Conservation (phyloP, 164 flowering plant species). For the Vitis rotundifolia region DNA sequence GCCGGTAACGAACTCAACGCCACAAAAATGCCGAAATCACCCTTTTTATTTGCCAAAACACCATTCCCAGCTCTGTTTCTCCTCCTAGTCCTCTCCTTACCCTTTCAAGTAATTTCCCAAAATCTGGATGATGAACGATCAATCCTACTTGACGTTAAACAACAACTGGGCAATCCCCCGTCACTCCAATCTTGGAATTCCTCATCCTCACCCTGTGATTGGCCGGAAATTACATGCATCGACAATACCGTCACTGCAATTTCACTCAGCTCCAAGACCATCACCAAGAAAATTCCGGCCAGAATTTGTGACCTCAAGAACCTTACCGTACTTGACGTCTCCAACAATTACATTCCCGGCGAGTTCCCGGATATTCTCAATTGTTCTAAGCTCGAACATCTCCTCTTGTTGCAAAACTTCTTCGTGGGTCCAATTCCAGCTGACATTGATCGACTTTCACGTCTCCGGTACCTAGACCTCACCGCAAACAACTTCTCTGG, state of each 20-base stretch:
- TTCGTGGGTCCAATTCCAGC: slow-evolving; percentile 63
- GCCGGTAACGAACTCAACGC: neutral
- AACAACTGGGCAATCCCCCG: slow-evolving; percentile 39
- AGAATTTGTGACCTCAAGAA: slow-evolving; percentile 54
- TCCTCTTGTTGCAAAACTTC: slow-evolving; percentile 60
- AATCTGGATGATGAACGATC: slow-evolving; percentile 20
- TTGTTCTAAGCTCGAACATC: slow-evolving; percentile 49
- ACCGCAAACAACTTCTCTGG: slow-evolving; percentile 71
- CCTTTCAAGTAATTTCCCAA: slow-evolving; percentile 40
- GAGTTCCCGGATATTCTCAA: slow-evolving; percentile 56
- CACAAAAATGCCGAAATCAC: slow-evolving; percentile 22
- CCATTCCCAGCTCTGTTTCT: slow-evolving; percentile 12
- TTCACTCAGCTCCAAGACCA: slow-evolving; percentile 14
- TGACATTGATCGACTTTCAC: slow-evolving; percentile 45
- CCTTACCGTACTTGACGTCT: slow-evolving; percentile 38
- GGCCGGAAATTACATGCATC: slow-evolving; percentile 57
- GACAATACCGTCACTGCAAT: slow-evolving; percentile 41
- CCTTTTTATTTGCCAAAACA: neutral
- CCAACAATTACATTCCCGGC: slow-evolving; percentile 36
- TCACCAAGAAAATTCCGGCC: slow-evolving; percentile 38
- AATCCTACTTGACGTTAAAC: slow-evolving; percentile 46
- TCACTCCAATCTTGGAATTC: slow-evolving; percentile 43
- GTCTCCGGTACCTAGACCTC: slow-evolving; percentile 41
- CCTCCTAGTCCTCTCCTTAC: slow-evolving; percentile 21
- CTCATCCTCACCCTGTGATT: slow-evolving; percentile 46